Conservation (phyloP, 371 early-diverging fungal genomes). For the Mortierella sp. region DNA sequence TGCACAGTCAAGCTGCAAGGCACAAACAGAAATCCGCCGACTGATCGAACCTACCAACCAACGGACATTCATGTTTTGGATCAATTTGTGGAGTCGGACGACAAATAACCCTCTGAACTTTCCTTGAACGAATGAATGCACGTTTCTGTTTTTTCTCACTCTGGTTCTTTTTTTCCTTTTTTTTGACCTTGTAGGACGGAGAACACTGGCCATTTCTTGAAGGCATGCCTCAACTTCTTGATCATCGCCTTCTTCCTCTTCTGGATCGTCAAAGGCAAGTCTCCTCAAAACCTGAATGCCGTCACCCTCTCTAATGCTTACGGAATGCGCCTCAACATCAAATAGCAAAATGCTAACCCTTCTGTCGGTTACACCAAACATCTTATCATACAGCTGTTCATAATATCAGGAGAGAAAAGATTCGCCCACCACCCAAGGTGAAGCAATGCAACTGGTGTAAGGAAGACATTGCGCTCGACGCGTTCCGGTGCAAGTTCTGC, state of each 20-base stretch:
- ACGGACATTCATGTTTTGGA: not conserved
- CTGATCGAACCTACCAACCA: not conserved
- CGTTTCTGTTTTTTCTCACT: not conserved
- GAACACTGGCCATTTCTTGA: conserved; percentile 52
- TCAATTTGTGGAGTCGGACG: not conserved
- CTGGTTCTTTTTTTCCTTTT: conserved; percentile 3
- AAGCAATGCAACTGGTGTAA: conserved; percentile 38
- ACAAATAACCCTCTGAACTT: not conserved
- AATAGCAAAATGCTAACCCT: too few relatives aligned
- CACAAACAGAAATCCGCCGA: too few relatives aligned
- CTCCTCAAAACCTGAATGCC: too few relatives aligned
- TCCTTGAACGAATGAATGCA: too few relatives aligned
- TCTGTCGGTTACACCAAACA: not conserved
- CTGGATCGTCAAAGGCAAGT: conserved; percentile 50
- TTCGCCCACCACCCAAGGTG: conserved; percentile 35
- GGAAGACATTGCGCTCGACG: conserved; percentile 35
- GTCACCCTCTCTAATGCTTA: too few relatives aligned
- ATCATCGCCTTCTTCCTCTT: conserved; percentile 42
- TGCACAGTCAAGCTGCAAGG: not conserved
- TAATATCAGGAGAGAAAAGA: conserved; percentile 35
- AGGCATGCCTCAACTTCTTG: conserved; percentile 43
- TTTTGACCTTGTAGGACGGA: conserved; percentile 32
- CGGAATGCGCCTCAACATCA: too few relatives aligned
- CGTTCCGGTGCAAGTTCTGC: conserved; percentile 40
- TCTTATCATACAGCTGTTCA: conserved; percentile 17